phyloP scores from a whole-genome alignment of 257 asterid genomes.

The Gentiana macrophylla region DNA sequence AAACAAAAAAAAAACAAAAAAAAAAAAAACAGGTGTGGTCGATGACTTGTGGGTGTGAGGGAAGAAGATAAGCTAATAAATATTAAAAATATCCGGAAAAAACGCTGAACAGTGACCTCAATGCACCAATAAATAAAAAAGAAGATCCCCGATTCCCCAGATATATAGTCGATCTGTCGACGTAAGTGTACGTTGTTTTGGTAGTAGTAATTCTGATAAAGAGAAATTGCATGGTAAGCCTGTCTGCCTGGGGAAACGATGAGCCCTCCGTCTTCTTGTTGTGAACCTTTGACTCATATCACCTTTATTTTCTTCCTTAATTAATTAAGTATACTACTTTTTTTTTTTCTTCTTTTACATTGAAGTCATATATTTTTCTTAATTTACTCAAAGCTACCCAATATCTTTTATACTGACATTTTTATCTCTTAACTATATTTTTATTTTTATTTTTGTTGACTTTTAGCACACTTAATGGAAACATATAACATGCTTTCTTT shows the following conservation, averaged over 20 bases:
- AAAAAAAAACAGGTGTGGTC: neutral
- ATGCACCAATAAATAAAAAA: neutral
- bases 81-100: constrained; percentile 5
- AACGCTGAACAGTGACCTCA: constrained; percentile 9
- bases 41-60: constrained; percentile 4
- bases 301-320: neutral
- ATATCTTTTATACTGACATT: constrained; percentile 8
- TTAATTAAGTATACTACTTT: neutral
- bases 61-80: constrained; percentile 1
- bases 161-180: neutral
- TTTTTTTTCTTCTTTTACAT: neutral
- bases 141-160: neutral
- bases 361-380: neutral
- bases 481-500: no score
- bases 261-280: neutral
- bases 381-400: neutral
- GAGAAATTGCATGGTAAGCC: neutral
- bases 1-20: neutral
- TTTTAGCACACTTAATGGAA: no score
- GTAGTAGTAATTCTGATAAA: neutral
- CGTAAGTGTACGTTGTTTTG: neutral
- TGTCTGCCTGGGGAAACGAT: constrained; percentile 12
- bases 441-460: no score
- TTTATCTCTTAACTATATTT: neutral
- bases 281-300: constrained; percentile 14